These are phyloP conservation scores for Macrotyloma uniflorum DNA, from an alignment of 306 rosid species.

Conservation along the genomic window DNA sequence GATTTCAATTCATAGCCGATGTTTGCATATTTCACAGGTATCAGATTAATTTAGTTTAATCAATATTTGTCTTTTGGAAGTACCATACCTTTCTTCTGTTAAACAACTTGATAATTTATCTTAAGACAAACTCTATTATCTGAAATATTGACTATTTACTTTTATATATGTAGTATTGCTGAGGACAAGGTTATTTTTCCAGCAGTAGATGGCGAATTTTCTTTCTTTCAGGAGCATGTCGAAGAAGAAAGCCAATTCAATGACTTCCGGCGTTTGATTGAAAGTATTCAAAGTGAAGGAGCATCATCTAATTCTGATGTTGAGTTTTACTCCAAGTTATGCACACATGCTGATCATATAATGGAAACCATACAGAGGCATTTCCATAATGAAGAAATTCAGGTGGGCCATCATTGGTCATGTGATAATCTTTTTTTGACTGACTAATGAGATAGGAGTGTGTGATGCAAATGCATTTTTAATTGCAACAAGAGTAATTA, in stretches of 20 bases:
- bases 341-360: constrained; percentile 94
- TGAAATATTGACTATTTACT: constrained; percentile 34
- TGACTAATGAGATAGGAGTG: constrained; percentile 13
- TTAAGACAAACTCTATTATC: constrained; percentile 21
- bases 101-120: constrained; percentile 22
- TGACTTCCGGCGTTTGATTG: constrained; percentile 89
- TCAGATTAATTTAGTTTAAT: constrained; percentile 28
- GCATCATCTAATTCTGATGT: constrained; percentile 78
- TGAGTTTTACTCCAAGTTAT: constrained; percentile 85
- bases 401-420: constrained; percentile 59
- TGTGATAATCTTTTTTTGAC: constrained; percentile 35
- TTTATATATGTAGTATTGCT: constrained; percentile 77
- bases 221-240: constrained; percentile 92
- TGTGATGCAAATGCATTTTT: constrained; percentile 27
- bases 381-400: constrained; percentile 89
- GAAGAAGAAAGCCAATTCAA: constrained; percentile 98
- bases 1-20: constrained; percentile 92
- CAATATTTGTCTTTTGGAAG: constrained; percentile 27
- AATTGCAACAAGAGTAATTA: constrained; percentile 13
- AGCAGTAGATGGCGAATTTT: constrained; percentile 88
- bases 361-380: constrained; percentile 92
- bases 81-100: constrained; percentile 25
- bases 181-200: constrained; percentile 99
- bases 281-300: constrained; percentile 89
- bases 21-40: constrained; percentile 99